Evolutionary conservation across 2,329 filamentous ascomycete species (phyloP), one percentile per base, ranked within the genome.

Genomic region (Bipolaris bicolor): DNA sequence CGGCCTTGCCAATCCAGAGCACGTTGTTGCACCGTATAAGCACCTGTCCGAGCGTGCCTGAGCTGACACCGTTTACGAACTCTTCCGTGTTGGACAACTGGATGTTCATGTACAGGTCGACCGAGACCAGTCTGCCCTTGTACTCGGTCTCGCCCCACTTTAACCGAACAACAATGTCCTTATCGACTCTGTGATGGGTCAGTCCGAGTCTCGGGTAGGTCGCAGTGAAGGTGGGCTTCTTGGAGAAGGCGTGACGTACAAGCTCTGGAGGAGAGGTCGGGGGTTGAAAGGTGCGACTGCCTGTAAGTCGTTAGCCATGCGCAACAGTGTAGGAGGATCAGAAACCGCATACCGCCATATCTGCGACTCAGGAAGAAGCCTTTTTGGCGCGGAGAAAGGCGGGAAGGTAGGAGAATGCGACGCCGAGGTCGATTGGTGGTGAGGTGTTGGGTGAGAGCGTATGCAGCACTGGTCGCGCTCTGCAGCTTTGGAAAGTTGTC

Each of bases 81-180:
- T 99, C 95, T 80, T 97, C 91, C 49, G 94, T 93, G 70, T 90
- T 89, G 65, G 88, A 88, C 63, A 99, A 86, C 81, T 98, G 92
- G 64, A 99, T 88, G 82, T 99, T 99, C 94, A 99, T 98, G 83
- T 99, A 99, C 75, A 90, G 92, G 81, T 99, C 95, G 74, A 96
- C 91, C 70, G 90, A 94, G 74, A 97, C 90, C 62, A 99, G 86
- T 65, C 87, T 86, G 76, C 95, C 95, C 78, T 94, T 96, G 86
- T 99, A 99, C 79, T 99, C 95, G 58, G 92, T 95, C 79, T 97
- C 89, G 69, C 92, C 92, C 95, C 95, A 99, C 85, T 99, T 99
- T 64, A 99, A 86, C 70, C 93, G 91, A 63, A 99, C 90, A 63
- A 93, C 84, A 73, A 99, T 88, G 73, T 94, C 87, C 78, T 96